Base-by-base conservation (phyloP, 176 grass and related monocot genomes). In the Oryza rufipogon region DNA sequence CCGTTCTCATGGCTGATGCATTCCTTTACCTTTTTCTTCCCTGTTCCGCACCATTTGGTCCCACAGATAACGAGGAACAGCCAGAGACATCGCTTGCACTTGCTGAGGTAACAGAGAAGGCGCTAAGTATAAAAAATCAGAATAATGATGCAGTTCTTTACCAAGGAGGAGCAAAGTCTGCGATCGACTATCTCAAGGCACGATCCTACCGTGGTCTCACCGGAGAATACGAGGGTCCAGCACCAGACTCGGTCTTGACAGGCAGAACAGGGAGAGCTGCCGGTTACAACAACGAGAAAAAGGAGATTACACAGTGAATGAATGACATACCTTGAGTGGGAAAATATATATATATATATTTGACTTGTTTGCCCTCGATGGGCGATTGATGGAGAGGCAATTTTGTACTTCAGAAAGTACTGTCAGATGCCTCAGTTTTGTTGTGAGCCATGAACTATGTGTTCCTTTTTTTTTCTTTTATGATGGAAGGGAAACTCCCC, bases 251-350 rank as follows among this genome's bases (percentile, higher is more conserved):
- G 42, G 65, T 93, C 74, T 71, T 93, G 71, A 54, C 90, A 23
- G 96, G 96, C 51, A 86, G 91, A 54, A 80, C 64, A 2, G 92
- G 92, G 71, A 95, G 89, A 67, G 96, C 96, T 52, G 79, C 96
- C 83, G 83, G 83, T 90, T 98, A 98, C 71, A 75, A 64, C 14
- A 66, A 92, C 3, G 93, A 95, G 49, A 88, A 80, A 85, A 86
- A 52, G 0, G 46, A 83, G 78, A 70, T n/a, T 25, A 10, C 38
- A 20, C 38, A 82, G 54, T 90, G 69, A 88, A 22, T 2, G 26
- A 75, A 12, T 22, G 8, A 2, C 16, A 19, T 54, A 2, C 6
- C 48, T 51, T 14, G 16, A 16, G 48, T 25, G 47, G 36, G 7
- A 39, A 68, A 3, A 68, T 26, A 26, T 26, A 26, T 26, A 26